Conservation (phyloP, 1,139 yeast genomes). For the Blastobotrys capitulatus region DNA sequence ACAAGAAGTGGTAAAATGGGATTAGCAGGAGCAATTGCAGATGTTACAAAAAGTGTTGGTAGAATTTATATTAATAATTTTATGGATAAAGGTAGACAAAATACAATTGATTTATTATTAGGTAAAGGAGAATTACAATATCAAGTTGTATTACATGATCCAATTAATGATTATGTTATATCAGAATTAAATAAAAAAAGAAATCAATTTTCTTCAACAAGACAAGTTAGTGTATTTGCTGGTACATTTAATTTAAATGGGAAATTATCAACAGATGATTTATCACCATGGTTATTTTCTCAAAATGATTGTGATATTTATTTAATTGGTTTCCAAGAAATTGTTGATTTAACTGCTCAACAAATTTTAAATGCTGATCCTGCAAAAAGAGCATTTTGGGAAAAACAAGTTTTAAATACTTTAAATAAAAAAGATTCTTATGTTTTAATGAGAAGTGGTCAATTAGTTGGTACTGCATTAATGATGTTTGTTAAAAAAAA, state of each 20-base stretch:
- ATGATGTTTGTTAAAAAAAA: constrained; percentile 63
- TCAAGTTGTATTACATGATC: constrained; percentile 80
- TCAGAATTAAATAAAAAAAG: constrained; percentile 50
- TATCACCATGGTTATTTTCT: constrained; percentile 82
- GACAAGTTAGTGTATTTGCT: constrained; percentile 59
- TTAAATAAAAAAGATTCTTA: constrained; percentile 54
- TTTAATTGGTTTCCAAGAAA: constrained; percentile 84
- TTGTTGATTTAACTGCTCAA: constrained; percentile 85
- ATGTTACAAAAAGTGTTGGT: constrained; percentile 92
- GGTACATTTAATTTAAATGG: constrained; percentile 94
- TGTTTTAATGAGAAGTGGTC: constrained; percentile 75
- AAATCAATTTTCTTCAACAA: constrained; percentile 54
- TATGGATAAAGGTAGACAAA: constrained; percentile 85
- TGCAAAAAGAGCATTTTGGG: constrained; percentile 73
- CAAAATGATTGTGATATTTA: constrained; percentile 56
- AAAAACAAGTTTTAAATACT: constrained; percentile 52
- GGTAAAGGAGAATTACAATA: constrained; percentile 72
- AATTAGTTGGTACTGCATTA: constrained; percentile 86
- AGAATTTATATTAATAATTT: constrained; percentile 94
- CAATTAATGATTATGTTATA: constrained; percentile 75
- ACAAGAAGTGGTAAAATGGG: constrained; percentile 95
- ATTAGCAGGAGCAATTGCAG: constrained; percentile 91
- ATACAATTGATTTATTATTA: constrained; percentile 74
- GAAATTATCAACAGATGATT: constrained; percentile 46
- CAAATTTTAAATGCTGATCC: constrained; percentile 83